Evolutionary conservation across 1,284 basidiomycete genomes (phyloP), one percentile per base, ranked within the genome.

Genomic region (Puccinia triticina): DNA sequence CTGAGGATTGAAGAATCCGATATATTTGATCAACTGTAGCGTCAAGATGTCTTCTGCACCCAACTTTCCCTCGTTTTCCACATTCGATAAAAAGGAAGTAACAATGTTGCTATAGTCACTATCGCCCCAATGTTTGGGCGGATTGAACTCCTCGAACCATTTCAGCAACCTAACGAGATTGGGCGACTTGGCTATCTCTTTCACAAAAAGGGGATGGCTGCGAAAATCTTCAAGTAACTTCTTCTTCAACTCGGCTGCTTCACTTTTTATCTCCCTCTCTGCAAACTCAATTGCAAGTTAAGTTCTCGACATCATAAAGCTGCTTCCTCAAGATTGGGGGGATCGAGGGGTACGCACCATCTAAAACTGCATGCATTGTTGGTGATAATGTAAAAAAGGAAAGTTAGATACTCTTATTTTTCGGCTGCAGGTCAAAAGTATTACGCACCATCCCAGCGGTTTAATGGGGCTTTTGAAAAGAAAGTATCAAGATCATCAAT

Each of bases 201-300:
- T 46, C 26, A 66, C 50, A 26, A 77, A 46, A 40, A 46, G 2
- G 16, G 75, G 75, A 67, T 77, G 75, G 43, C 75, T 66, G 34
- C 37, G 57, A 53, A 77, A 67, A 53, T 77, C 75, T 66, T 77
- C 75, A 32, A 77, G 59, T 34, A 77, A 29, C 50, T 66, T 77
- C n/a, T 77, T n/a, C 21, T 53, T 77, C n/a, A 77, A 21, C 1
- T n/a, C 11, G 7, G 29, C 43, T 32, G 59, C 57, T 46, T 77
- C 61, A 48, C 7, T 26, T 46, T 64, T 66, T 46, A 66, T 67
- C 16, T 46, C 50, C 3, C 26, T 16, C 64, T 46, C 75, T 77
- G 12, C 34, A 23, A 32, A 26, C 3, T 21, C 8, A 48, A 46
- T 48, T 26, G 4, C 71, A 40, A 73, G 46, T 61, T 46, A 40